Evolutionary conservation across 148 eudicot species (phyloP), one percentile per base, ranked within the genome.

Genomic region (Mesembryanthemum crystallinum): DNA sequence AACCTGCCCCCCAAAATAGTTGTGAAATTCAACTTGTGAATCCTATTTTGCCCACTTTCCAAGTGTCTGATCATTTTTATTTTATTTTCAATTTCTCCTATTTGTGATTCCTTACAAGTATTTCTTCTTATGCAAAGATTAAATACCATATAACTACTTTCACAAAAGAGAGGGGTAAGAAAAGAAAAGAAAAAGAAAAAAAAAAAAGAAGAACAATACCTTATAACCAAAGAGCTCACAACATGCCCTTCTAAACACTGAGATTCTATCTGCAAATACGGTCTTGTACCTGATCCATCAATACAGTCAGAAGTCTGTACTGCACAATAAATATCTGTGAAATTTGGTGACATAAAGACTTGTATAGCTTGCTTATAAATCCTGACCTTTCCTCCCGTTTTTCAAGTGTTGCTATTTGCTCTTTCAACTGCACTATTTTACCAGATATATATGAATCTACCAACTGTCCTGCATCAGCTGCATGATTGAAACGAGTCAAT

Each of bases 161-260:
- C n/a, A n/a, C n/a, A n/a, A n/a, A n/a, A n/a, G n/a, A n/a, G n/a
- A n/a, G n/a, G n/a, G n/a, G n/a, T n/a, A n/a, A n/a, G n/a, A n/a
- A n/a, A n/a, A n/a, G n/a, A n/a, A n/a, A n/a, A n/a, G n/a, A n/a
- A n/a, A n/a, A n/a, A n/a, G n/a, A n/a, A n/a, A n/a, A n/a, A n/a
- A n/a, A n/a, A n/a, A n/a, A n/a, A n/a, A n/a, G n/a, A n/a, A n/a
- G n/a, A n/a, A n/a, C n/a, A n/a, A n/a, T n/a, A 96, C 99, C 99
- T 96, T 96, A 82, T 92, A 96, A 71, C 99, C 99, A 82, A 96
- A 96, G 62, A 96, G 93, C 76, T 96, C 99, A 85, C 99, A 96
- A 77, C 99, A 96, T 58, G 99, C 99, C 82, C 99, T 91, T 82
- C 99, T 84, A 73, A 96, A 96, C 77, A 96, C 99, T 14, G 98